Evolutionary conservation across 345 rosid genomes (phyloP), one percentile per base, ranked within the genome.

Genomic region (Linum lewisii): DNA sequence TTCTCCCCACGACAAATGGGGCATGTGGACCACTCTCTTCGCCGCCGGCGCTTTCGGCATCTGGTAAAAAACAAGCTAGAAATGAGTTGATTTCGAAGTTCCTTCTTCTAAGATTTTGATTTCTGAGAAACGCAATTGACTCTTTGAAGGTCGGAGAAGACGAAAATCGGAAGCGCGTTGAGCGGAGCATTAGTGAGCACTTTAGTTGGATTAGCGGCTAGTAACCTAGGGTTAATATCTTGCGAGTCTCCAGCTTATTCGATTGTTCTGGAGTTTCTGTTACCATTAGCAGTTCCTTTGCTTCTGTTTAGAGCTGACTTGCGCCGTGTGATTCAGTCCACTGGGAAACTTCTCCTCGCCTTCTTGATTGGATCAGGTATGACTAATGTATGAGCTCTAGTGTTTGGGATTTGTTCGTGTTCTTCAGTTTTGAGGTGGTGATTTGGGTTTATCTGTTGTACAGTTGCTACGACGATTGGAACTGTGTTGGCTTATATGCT

Each of bases 171-270:
- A 47, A 81, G 91, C 51, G 75, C 86, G 24, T 65, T 91, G 77
- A 88, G 96, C 58, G 95, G 86, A 37, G 98, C 98, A 9, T 54
- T 88, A 50, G 95, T 86, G 54, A 91, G 92, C 83, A 86, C 90
- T 45, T 78, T 88, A 61, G 71, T 87, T 45, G 98, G 98, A 19
- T 88, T 86, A 1, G 87, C 78, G 19, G 95, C 92, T 21, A 82
- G 98, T 60, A 86, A 88, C 70, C 66, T 82, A 47, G 90, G 98
- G 55, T 29, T 91, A 34, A 79, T 91, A 61, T 77, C 98, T 10
- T 77, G 77, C 21, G 85, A 81, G 61, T 83, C 92, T 56, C 84
- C 79, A 2, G 90, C 86, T 5, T 88, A 84, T 57, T 64, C 80
- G 7, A 20, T 78, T 1, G 96, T 88, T 18, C 63, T 87, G 79